These are phyloP conservation scores for Aspergillus affinis DNA, from an alignment of 495 filamentous ascomycete genomes.

Conservation along the genomic window DNA sequence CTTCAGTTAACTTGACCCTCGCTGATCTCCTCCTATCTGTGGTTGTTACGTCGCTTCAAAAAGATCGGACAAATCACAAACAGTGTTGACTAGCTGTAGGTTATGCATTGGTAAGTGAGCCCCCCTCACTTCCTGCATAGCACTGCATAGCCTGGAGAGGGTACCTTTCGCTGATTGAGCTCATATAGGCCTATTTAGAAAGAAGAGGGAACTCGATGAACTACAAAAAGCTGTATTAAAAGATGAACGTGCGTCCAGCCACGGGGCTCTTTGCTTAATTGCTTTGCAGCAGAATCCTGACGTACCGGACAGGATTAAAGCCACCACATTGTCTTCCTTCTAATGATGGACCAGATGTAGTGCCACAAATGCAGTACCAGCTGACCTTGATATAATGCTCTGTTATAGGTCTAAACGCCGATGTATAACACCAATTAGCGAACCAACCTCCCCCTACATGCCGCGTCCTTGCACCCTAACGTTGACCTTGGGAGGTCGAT, in stretches of 20 bases:
- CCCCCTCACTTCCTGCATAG: not conserved
- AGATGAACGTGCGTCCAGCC: not conserved
- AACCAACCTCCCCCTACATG: not conserved
- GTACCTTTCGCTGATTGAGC: not conserved
- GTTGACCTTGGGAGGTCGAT: not conserved
- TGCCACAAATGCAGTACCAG: not conserved
- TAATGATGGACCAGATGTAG: not conserved
- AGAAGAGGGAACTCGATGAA: not conserved
- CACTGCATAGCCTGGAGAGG: not conserved
- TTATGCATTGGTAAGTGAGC: not conserved
- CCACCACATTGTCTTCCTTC: not conserved
- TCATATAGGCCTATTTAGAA: not conserved
- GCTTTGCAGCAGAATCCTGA: not conserved
- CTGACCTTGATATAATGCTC: not conserved
- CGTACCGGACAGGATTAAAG: too few relatives aligned
- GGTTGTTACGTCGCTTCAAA: not conserved
- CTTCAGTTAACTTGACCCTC: constrained; percentile 24
- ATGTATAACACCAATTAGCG: not conserved
- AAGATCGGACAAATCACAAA: not conserved
- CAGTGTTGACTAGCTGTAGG: not conserved
- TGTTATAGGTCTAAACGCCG: not conserved
- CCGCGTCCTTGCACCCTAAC: not conserved
- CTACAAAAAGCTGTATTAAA: not conserved
- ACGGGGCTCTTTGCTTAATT: not conserved
- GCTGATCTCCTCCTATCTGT: constrained; percentile 11